Evolutionary conservation across 768 basidiomycete species (phyloP), one percentile per base, ranked within the genome.

Genomic region (Macrolepiota fuliginosa): DNA sequence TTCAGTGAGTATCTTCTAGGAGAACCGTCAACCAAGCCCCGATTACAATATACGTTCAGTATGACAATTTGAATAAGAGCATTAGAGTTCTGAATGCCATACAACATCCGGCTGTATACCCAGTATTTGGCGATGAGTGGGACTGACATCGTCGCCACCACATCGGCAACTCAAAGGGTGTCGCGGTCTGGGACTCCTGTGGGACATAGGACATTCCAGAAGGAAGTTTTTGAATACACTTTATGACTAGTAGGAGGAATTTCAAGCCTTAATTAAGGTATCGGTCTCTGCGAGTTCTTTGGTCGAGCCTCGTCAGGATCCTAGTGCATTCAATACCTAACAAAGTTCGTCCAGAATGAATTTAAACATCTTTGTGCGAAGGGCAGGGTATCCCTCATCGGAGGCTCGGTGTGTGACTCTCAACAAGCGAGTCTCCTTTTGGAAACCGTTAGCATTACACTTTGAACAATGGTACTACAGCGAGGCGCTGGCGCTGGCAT

Each of bases 71-170:
- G 7, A 40, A 40, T 40, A 40, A 40, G 39, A 17, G 13, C 13
- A 40, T 40, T 40, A n/a, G n/a, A n/a, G n/a, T n/a, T n/a, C n/a
- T n/a, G n/a, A n/a, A n/a, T 40, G 39, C 11, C 39, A 40, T 6
- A 40, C 27, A 86, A 83, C 79, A 82, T 67, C 58, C 83, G 17
- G 71, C 85, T 2, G 74, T 72, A 0, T 87, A 87, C 68, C 78
- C 82, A 0, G 77, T 87, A 12, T 79, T 82, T 1, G 72, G 76
- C 36, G 83, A 81, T 11, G 73, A 73, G 55, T 69, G n/a, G 77
- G 27, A 72, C 87, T 62, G 87, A 85, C 63, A 70, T 85, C 32
- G 83, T 77, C 3, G 80, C 76, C 6, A 78, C 80, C 49, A 72
- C 22, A 25, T 58, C 11, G 65, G 71, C 50, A 40, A 42, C 0